These are phyloP conservation scores for Colletotrichum cuscutae DNA, from an alignment of 2,329 filamentous ascomycete species.

Conservation along the genomic window DNA sequence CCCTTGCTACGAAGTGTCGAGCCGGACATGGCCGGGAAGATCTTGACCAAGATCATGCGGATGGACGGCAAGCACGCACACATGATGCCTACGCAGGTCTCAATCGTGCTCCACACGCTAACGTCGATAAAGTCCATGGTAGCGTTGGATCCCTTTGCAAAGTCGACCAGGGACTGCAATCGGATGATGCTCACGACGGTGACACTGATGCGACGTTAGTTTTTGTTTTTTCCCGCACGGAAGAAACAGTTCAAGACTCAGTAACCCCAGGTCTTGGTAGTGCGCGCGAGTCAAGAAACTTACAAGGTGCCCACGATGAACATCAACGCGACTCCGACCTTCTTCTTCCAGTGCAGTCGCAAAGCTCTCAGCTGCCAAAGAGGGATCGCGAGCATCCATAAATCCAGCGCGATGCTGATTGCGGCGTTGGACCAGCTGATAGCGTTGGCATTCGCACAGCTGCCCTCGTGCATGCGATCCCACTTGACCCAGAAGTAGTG, in stretches of 20 bases:
- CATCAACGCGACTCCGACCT: constrained; percentile 54
- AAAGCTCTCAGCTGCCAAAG: constrained; percentile 51
- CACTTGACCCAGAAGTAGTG: constrained; percentile 61
- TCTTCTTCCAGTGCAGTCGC: constrained; percentile 55
- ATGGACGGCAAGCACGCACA: constrained; percentile 48
- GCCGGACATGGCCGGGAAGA: constrained; percentile 42
- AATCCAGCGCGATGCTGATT: constrained; percentile 58
- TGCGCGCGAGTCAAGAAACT: constrained; percentile 30
- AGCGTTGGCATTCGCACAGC: constrained; percentile 56
- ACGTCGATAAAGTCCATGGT: constrained; percentile 40
- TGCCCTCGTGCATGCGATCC: constrained; percentile 56
- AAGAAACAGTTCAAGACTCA: not conserved
- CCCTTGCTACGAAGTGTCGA: constrained; percentile 34
- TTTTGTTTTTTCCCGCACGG: too few relatives aligned
- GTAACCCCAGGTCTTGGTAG: not conserved
- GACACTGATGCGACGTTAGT: constrained; percentile 35
- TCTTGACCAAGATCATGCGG: constrained; percentile 42
- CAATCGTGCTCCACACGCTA: constrained; percentile 47
- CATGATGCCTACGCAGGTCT: constrained; percentile 49
- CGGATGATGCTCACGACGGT: constrained; percentile 43
- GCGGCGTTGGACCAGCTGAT: constrained; percentile 58
- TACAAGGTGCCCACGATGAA: constrained; percentile 54
- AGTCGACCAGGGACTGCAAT: constrained; percentile 40
- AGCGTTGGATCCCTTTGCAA: constrained; percentile 37
- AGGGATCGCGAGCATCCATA: constrained; percentile 59